phyloP scores from a whole-genome alignment of 2,329 filamentous ascomycete species.

The Talaromyces sp. region DNA sequence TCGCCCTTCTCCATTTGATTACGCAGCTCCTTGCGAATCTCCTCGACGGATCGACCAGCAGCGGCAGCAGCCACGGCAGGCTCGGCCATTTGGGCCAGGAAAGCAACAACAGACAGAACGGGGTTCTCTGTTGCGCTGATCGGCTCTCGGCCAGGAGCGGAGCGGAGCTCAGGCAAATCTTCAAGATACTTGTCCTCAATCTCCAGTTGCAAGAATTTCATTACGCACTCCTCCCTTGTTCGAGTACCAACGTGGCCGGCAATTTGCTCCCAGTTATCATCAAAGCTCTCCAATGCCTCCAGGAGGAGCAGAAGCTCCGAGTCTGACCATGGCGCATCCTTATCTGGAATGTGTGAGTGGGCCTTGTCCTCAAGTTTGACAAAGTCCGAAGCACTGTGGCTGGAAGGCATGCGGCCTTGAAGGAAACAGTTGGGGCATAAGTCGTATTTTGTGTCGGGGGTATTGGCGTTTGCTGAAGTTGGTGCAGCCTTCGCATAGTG shows the following conservation, averaged over 20 bases:
- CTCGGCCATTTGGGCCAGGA: conserved; percentile 87
- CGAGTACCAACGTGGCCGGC: conserved; percentile 89
- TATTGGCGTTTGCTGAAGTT: conserved; percentile 58
- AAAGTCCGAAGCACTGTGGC: conserved; percentile 79
- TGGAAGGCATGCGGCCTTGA: conserved; percentile 78
- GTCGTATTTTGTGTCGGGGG: conserved; percentile 72
- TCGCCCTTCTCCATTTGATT: conserved; percentile 71
- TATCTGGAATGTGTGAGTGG: conserved; percentile 76
- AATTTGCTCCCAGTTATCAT: conserved; percentile 94
- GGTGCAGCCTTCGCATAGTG: conserved; percentile 68
- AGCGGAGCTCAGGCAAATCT: conserved; percentile 69
- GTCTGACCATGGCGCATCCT: conserved; percentile 88
- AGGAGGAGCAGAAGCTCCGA: conserved; percentile 85
- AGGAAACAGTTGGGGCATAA: conserved; percentile 89
- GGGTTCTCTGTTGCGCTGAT: conserved; percentile 94
- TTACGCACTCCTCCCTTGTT: conserved; percentile 91
- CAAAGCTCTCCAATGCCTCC: conserved; percentile 88
- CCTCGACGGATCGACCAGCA: conserved; percentile 81
- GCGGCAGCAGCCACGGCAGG: conserved; percentile 88
- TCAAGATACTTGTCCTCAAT: conserved; percentile 98
- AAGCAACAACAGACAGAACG: conserved; percentile 93
- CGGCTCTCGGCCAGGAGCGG: conserved; percentile 77
- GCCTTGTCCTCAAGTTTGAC: conserved; percentile 85
- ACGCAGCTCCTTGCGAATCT: conserved; percentile 78
- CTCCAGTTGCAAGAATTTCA: conserved; percentile 93